Evolutionary conservation across 306 rosid genomes (phyloP).

Genomic region (Lagenaria siceraria): DNA sequence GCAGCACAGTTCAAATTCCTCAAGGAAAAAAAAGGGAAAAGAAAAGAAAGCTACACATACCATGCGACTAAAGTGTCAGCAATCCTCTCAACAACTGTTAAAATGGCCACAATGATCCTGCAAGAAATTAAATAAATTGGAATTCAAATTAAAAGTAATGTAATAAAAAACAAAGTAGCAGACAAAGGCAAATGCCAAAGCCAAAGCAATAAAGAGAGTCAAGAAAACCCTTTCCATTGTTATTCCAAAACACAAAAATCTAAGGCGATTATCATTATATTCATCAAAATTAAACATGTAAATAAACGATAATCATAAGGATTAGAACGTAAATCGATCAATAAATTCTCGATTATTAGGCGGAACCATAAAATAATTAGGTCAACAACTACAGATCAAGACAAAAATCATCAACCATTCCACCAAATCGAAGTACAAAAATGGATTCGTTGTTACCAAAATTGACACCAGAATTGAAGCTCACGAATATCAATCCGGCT

Average conservation of each 20-base stretch:
- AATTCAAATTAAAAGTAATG: background rate
- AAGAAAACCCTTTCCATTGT: constrained; percentile 41
- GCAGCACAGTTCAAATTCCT: background rate
- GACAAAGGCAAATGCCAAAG: constrained; percentile 3
- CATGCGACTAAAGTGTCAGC: constrained; percentile 60
- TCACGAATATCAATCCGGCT: constrained; percentile 54
- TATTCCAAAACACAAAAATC: constrained; percentile 12
- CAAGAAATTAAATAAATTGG: background rate
- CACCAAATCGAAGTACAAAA: constrained; percentile 35
- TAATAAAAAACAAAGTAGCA: constrained; percentile 1
- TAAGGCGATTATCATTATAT: background rate
- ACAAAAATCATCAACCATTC: background rate
- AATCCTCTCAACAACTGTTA: constrained; percentile 60
- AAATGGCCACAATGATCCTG: constrained; percentile 69
- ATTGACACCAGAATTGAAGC: constrained; percentile 95
- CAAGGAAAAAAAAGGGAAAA: background rate
- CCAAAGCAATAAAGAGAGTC: background rate
- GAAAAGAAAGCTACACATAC: constrained; percentile 36
- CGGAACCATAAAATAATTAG: background rate
- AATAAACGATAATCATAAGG: background rate
- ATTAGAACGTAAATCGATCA: background rate
- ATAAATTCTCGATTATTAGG: background rate
- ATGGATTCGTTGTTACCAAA: constrained; percentile 17
- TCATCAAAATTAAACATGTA: background rate
- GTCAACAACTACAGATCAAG: background rate